Conservation (phyloP, 2,329 filamentous ascomycete species). For the Pseudogymnoascus sp. region DNA sequence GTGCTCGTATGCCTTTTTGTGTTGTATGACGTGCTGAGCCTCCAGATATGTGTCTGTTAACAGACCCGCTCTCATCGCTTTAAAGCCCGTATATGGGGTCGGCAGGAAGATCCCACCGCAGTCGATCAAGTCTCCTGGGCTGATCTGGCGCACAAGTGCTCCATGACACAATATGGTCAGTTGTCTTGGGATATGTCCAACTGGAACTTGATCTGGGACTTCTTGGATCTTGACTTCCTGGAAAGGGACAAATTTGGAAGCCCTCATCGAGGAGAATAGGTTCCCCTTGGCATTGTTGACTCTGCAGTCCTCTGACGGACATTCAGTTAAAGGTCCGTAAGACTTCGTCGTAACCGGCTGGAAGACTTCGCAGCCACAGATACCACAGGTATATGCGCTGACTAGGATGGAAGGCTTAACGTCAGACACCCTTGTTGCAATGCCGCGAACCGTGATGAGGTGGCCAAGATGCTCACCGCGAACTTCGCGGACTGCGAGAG, state of each 20-base stretch:
- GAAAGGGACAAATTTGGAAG: slow-evolving; percentile 94
- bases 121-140: slow-evolving; percentile 89
- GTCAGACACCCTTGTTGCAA: slow-evolving; percentile 90
- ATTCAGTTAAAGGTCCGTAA: slow-evolving; percentile 78
- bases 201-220: slow-evolving; percentile 97
- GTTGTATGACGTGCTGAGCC: slow-evolving; percentile 85
- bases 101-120: slow-evolving; percentile 93
- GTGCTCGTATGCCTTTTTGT: slow-evolving; percentile 97
- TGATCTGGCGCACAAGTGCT: slow-evolving; percentile 74
- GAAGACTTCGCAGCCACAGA: slow-evolving; percentile 95
- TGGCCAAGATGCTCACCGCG: slow-evolving; percentile 86
- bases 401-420: slow-evolving; percentile 97
- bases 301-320: slow-evolving; percentile 83
- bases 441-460: slow-evolving; percentile 89
- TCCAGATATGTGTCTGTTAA: slow-evolving; percentile 95
- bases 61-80: slow-evolving; percentile 92
- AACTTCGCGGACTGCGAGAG: slow-evolving; percentile 85
- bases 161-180: slow-evolving; percentile 87
- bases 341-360: slow-evolving; percentile 89
- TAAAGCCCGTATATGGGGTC: slow-evolving; percentile 97
- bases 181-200: slow-evolving; percentile 90
- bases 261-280: slow-evolving; percentile 86
- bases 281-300: slow-evolving; percentile 88
- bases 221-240: slow-evolving; percentile 99
- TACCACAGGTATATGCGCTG: slow-evolving; percentile 95